A percentile compares a stretch with the other conserved stretches of the same genome.
Conservation (phyloP, 108 stramenopile species). For the Bacterosira constricta region DNA sequence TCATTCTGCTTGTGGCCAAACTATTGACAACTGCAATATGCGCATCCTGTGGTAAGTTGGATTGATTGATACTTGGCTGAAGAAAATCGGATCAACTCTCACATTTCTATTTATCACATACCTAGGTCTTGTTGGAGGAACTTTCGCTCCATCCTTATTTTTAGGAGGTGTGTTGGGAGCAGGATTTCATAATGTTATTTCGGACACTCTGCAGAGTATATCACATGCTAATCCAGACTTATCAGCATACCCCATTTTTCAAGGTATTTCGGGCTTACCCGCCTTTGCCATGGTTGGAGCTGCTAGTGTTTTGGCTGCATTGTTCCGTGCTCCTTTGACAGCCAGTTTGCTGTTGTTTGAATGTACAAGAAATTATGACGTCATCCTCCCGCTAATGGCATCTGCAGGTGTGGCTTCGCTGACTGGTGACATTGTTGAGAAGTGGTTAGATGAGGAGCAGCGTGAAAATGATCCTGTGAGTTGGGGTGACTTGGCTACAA, state of each 20-base stretch:
- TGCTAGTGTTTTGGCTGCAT: slow-evolving; percentile 79
- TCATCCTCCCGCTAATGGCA: slow-evolving; percentile 83
- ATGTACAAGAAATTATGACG: slow-evolving; percentile 91
- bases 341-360: slow-evolving; percentile 87
- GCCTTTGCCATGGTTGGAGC: slow-evolving; percentile 95
- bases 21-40: slow-evolving; percentile 79
- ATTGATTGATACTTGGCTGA: too few relatives aligned
- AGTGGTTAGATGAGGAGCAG: slow-evolving; percentile 51
- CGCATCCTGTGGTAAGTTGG: slow-evolving; percentile 88
- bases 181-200: slow-evolving; percentile 75
- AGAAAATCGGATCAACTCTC: too few relatives aligned
- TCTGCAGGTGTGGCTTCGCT: slow-evolving; percentile 66
- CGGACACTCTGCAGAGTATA: slow-evolving; percentile 30
- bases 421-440: slow-evolving; percentile 46
- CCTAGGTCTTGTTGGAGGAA: slow-evolving; percentile 90
- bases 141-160: slow-evolving; percentile 93
- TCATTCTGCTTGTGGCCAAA: slow-evolving; percentile 67
- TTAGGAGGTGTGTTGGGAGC: slow-evolving; percentile 89
- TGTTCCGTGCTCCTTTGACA: slow-evolving; percentile 92
- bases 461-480: slow-evolving; percentile 45
- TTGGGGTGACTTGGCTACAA: slow-evolving; percentile 45
- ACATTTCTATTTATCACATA: too few relatives aligned
- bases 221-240: slow-evolving; percentile 34
- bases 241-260: slow-evolving; percentile 13
- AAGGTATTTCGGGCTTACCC: slow-evolving; percentile 69